Evolutionary conservation across 1,139 yeast genomes (phyloP).

Genomic region (Taphrina deformans): DNA sequence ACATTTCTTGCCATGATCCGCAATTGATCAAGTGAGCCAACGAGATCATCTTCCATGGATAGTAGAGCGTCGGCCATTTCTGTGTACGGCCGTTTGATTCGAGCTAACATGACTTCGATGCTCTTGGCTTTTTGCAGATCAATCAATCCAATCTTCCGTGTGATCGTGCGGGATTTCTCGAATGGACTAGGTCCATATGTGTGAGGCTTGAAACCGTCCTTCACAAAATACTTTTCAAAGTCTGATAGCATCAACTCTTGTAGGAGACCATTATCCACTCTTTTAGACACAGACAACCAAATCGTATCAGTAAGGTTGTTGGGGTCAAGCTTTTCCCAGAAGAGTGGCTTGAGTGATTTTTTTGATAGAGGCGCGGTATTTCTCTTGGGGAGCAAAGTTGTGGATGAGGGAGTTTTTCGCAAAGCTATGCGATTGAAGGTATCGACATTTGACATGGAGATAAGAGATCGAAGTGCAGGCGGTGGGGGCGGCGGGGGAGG

Average conservation of each 20-base stretch:
- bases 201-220: not conserved
- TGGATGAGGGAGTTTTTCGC: not conserved
- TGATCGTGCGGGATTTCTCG: not conserved
- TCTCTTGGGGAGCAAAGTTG: not conserved
- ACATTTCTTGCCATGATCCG: slow-evolving; percentile 1
- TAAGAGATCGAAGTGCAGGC: too few relatives aligned
- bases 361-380: not conserved
- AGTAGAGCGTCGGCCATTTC: slow-evolving; percentile 18
- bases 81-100: not conserved
- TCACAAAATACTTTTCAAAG: slow-evolving; percentile 20
- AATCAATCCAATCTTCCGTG: slow-evolving; percentile 1
- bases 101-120: slow-evolving; percentile 29
- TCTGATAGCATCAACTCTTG: slow-evolving; percentile 20
- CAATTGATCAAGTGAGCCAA: slow-evolving; percentile 15
- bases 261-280: not conserved
- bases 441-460: not conserved
- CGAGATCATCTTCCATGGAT: slow-evolving; percentile 16
- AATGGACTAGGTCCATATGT: slow-evolving; percentile 3
- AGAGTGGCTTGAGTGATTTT: slow-evolving; percentile 20
- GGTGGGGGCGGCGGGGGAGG: slow-evolving; percentile 4
- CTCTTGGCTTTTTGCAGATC: slow-evolving; percentile 15
- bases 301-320: not conserved
- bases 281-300: slow-evolving; percentile 7
- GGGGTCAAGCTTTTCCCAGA: slow-evolving; percentile 22
- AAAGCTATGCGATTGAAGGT: not conserved